These are phyloP conservation scores for Venturia oleaginea DNA, from an alignment of 2,329 filamentous ascomycete species.

Conservation along the genomic window DNA sequence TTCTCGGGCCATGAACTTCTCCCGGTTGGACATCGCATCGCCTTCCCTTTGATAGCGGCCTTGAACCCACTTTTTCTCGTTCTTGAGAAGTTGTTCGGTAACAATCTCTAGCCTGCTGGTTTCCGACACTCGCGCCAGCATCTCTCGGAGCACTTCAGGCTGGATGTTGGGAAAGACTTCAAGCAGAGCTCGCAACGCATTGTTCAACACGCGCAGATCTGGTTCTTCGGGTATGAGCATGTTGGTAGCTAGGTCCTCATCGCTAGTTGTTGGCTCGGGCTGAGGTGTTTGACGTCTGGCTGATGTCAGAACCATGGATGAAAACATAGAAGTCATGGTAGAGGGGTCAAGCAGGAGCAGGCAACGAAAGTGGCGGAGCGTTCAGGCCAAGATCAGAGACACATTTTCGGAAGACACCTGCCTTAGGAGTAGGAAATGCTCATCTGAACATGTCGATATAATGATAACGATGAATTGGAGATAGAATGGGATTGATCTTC, in stretches of 20 bases:
- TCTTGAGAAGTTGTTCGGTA: conserved; percentile 67
- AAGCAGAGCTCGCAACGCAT: conserved; percentile 56
- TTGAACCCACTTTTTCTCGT: conserved; percentile 59
- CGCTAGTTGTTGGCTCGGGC: neutral
- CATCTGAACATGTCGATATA: neutral
- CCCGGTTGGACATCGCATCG: conserved; percentile 19
- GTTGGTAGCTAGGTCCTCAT: neutral
- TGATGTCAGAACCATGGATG: neutral
- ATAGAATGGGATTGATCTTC: neutral
- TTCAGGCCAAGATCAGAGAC: neutral
- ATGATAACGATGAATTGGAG: neutral
- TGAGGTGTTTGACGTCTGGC: neutral
- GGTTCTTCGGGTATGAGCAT: conserved; percentile 38
- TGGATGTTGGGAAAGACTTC: conserved; percentile 74
- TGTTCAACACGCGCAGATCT: conserved; percentile 61
- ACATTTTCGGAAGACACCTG: neutral
- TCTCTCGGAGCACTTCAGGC: conserved; percentile 72
- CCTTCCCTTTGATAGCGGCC: conserved; percentile 43
- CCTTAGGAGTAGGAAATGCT: too few species aligned
- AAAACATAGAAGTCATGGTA: conserved; percentile 7
- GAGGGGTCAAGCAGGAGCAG: neutral
- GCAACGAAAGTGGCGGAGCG: neutral
- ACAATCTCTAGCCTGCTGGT: conserved; percentile 70
- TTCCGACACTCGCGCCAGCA: conserved; percentile 64
- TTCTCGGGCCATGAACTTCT: conserved; percentile 7